Evolutionary conservation across 1,139 yeast species (phyloP).

Genomic region (Pichia norvegensis): DNA sequence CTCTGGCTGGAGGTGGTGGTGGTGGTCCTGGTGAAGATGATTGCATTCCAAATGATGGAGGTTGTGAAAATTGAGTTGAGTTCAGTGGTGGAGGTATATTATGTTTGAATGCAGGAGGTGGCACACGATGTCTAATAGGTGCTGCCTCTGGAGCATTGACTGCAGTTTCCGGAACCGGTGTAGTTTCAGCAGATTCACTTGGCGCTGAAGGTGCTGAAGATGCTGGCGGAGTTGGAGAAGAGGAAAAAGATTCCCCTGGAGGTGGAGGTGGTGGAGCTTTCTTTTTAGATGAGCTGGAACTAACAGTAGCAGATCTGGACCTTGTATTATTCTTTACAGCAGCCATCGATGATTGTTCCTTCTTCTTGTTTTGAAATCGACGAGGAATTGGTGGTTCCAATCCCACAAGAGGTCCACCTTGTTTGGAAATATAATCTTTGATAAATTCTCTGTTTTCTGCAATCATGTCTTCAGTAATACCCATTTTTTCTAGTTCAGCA

Average conservation of each 20-base stretch:
- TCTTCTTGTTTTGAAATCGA: constrained; percentile 36
- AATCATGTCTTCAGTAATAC: constrained; percentile 83
- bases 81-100: constrained; percentile 1
- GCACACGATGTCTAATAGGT: background rate
- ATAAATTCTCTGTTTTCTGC: constrained; percentile 80
- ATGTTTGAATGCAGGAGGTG: background rate
- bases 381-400: constrained; percentile 81
- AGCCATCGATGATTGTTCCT: constrained; percentile 10
- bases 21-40: constrained; percentile 3
- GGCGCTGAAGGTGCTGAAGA: background rate
- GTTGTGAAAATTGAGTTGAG: background rate
- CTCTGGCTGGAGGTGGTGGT: constrained; percentile 15
- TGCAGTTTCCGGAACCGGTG: constrained; percentile 3
- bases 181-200: constrained; percentile 11
- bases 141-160: background rate
- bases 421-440: constrained; percentile 64
- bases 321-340: constrained; percentile 2
- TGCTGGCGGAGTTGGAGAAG: constrained; percentile 9
- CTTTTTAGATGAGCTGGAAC: constrained; percentile 19
- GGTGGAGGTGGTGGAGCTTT: constrained; percentile 28
- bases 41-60: background rate
- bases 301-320: constrained; percentile 13
- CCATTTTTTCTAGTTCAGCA: constrained; percentile 65
- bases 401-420: constrained; percentile 82
- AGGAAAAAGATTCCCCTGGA: constrained; percentile 17